A percentile compares a stretch with the other conserved stretches of the same genome.
These are phyloP conservation scores for Mortierella sp. DNA, from an alignment of 371 early-diverging fungal genomes.

Conservation along the genomic window DNA sequence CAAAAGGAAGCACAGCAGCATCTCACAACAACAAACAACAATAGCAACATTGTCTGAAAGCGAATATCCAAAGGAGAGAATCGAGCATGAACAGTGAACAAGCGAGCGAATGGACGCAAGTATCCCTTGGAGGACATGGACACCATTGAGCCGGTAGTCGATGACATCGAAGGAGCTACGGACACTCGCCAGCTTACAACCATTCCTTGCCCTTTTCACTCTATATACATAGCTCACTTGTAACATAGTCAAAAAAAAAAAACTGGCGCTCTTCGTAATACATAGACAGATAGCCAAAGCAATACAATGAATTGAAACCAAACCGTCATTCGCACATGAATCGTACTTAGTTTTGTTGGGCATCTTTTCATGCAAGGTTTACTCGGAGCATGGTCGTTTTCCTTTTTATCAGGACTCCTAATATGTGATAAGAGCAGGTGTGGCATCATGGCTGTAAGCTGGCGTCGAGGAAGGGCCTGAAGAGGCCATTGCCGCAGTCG, in stretches of 20 bases:
- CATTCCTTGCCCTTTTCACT: neutral
- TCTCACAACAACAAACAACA: neutral
- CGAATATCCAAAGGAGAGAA: slow-evolving; percentile 1
- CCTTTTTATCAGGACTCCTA: slow-evolving; percentile 1
- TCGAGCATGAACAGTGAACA: neutral
- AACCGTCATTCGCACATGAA: no score
- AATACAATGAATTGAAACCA: no score
- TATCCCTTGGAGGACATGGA: neutral
- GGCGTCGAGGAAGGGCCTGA: slow-evolving; percentile 20
- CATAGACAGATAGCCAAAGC: no score
- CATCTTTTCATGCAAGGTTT: no score
- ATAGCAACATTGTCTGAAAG: neutral
- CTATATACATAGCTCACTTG: slow-evolving; percentile 21
- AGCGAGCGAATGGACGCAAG: neutral
- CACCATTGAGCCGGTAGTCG: slow-evolving; percentile 43
- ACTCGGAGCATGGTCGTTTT: no score
- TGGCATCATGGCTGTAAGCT: neutral
- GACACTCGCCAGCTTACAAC: neutral
- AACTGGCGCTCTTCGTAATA: no score
- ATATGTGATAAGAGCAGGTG: slow-evolving; percentile 23
- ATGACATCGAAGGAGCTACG: neutral
- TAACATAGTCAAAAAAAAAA: slow-evolving; percentile 22
- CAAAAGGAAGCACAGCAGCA: neutral
- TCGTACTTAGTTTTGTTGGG: no score
- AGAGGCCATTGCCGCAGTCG: slow-evolving; percentile 3